Percentiles rank a stretch among this genome's conserved stretches.
These are phyloP conservation scores for Wakefieldia striispora DNA, from an alignment of 768 basidiomycete genomes.

Conservation along the genomic window DNA sequence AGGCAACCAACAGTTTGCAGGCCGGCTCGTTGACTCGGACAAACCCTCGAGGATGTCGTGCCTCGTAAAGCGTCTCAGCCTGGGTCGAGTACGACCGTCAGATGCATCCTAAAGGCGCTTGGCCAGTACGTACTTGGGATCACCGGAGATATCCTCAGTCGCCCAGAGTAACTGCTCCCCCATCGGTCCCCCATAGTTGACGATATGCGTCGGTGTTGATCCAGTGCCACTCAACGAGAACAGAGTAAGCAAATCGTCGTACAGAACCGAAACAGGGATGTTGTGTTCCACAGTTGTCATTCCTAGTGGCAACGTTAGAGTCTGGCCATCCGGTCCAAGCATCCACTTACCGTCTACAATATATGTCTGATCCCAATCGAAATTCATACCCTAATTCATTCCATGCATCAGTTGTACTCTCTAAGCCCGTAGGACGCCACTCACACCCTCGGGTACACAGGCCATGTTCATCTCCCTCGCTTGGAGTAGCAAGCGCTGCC, in stretches of 20 bases:
- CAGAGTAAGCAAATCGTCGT: slow-evolving; percentile 63
- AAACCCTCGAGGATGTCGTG: slow-evolving; percentile 63
- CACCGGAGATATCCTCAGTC: slow-evolving; percentile 58
- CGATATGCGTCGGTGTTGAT: slow-evolving; percentile 70
- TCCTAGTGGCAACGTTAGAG: slow-evolving; percentile 37
- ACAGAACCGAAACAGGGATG: slow-evolving; percentile 60
- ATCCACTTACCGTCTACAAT: slow-evolving; percentile 64
- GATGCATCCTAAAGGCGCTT: not conserved
- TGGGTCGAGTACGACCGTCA: slow-evolving; percentile 22
- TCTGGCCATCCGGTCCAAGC: not conserved
- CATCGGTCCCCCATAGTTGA: slow-evolving; percentile 71
- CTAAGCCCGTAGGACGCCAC: slow-evolving; percentile 11
- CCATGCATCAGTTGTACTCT: not conserved
- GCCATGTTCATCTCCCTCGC: slow-evolving; percentile 65
- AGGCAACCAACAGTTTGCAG: slow-evolving; percentile 48
- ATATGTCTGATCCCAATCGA: slow-evolving; percentile 77
- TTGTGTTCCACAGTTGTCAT: slow-evolving; percentile 79
- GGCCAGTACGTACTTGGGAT: slow-evolving; percentile 52
- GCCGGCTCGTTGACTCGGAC: slow-evolving; percentile 60
- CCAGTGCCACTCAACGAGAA: slow-evolving; percentile 69
- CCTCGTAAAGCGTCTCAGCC: slow-evolving; percentile 59
- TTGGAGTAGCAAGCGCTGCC: slow-evolving; percentile 61
- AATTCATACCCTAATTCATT: slow-evolving; percentile 59
- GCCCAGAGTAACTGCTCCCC: slow-evolving; percentile 75
- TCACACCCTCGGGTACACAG: slow-evolving; percentile 67